Evolutionary conservation across 305 asterid genomes (phyloP), one percentile per base, ranked within the genome.

Genomic region (Rubia peregrina): DNA sequence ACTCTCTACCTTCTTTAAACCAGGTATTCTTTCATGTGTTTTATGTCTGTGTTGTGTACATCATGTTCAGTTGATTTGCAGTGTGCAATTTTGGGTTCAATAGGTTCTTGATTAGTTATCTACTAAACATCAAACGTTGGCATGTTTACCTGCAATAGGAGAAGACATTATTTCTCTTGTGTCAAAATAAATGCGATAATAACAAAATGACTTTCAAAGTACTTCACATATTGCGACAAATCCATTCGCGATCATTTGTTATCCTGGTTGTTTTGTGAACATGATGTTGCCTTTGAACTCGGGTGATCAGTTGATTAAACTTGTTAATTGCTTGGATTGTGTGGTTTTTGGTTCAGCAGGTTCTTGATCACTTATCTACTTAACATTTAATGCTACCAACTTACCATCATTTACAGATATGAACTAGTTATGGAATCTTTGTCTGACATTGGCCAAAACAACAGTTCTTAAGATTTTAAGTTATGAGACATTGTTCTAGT

Each of bases 1-100:
- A 13, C 74, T 91, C 66, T 91, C 98, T 0, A 69, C 80, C 9
- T 91, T 88, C 86, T 88, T 91, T 67, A 91, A 89, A 88, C 98
- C 98, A 81, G 98, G 98, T 88, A 75, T 0, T 1, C 48, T 61
- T 21, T 55, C 14, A 40, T n/a, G 8, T 36, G 13, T 36, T 68
- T 21, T 68, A 24, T 16, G 61, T 21, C 38, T 33, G 38, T 33
- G 38, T 3, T 33, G 38, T 33, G 38, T 1, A 33, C 38, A 33
- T 33, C 38, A 33, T 3, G 4, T 33, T 33, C 38, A 33, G 38
- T 33, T 33, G 38, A 33, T 38, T n/a, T 3, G 11, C 3, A 13
- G 55, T 11, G 9, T 42, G 59, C 12, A 33, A 4, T 16, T 24
- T 49, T 17, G 8, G 60, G 48, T 38, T 49, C 71, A 49, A 36